Conservation (phyloP, 2,329 filamentous ascomycete species). For the Chalara sp. region DNA sequence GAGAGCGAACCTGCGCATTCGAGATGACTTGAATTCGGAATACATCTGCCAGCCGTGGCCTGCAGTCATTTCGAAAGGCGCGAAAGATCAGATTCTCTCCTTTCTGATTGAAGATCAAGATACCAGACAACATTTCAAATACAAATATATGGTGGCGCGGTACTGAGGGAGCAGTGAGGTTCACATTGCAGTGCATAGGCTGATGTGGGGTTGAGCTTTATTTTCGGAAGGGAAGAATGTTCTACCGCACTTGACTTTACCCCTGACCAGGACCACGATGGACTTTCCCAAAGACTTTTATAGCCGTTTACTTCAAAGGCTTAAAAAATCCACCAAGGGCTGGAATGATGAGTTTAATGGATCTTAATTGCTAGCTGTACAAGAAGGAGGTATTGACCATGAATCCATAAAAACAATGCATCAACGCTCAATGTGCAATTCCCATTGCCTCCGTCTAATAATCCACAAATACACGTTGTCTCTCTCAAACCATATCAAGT, state of each 20-base stretch:
- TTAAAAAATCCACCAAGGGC: too few species aligned
- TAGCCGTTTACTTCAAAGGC: too few species aligned
- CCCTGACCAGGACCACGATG: too few species aligned
- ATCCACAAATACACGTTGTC: slow-evolving; percentile 10
- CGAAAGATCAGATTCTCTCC: slow-evolving; percentile 99
- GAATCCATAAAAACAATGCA: slow-evolving; percentile 22
- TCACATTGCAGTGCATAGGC: too few species aligned
- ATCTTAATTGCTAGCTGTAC: slow-evolving; percentile 13
- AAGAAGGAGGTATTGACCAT: slow-evolving; percentile 26
- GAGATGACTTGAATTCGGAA: slow-evolving; percentile 99
- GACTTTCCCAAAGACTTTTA: too few species aligned
- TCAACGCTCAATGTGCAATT: slow-evolving; percentile 21
- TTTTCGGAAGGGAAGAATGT: too few species aligned
- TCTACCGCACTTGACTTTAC: too few species aligned
- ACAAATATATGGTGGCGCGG: too few species aligned
- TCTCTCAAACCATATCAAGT: slow-evolving; percentile 77
- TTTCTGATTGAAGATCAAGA: slow-evolving; percentile 98
- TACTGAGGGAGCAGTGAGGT: too few species aligned
- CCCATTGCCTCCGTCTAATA: slow-evolving; percentile 17
- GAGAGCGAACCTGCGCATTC: slow-evolving; percentile 94
- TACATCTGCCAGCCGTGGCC: slow-evolving; percentile 93
- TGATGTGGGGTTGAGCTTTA: too few species aligned
- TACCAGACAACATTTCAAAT: slow-evolving; percentile 78
- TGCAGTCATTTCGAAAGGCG: slow-evolving; percentile 96
- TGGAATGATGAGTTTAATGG: too few species aligned